Conservation (phyloP, 306 rosid species). For the Delonix regia region DNA sequence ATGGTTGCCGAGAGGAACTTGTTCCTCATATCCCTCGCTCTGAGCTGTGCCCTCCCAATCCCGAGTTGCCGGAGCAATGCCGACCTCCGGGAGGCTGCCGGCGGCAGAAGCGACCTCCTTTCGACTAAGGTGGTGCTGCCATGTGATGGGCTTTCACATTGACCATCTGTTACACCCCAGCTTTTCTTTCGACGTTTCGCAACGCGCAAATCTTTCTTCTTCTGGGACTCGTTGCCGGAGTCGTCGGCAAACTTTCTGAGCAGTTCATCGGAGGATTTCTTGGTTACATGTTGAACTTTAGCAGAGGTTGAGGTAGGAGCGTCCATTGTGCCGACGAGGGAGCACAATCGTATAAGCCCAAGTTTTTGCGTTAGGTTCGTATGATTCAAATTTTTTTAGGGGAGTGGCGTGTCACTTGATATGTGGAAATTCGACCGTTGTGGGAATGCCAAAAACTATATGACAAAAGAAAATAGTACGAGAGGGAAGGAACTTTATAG, state of each 20-base stretch:
- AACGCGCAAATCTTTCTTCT: constrained; percentile 14
- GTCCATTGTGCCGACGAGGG: constrained; percentile 47
- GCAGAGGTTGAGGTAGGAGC: constrained; percentile 26
- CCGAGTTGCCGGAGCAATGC: constrained; percentile 54
- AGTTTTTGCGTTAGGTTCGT: background rate
- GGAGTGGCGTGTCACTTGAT: background rate
- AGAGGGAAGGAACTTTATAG: background rate
- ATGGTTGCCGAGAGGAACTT: constrained; percentile 65
- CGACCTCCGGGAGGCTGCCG: constrained; percentile 46
- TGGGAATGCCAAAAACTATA: background rate
- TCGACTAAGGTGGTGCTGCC: constrained; percentile 40
- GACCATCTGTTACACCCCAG: background rate
- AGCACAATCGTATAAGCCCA: background rate
- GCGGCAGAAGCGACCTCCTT: constrained; percentile 64
- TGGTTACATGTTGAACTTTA: constrained; percentile 70
- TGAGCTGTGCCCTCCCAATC: constrained; percentile 47
- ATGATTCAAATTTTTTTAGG: background rate
- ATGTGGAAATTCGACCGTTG: constrained; percentile 36
- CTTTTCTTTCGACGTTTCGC: constrained; percentile 38
- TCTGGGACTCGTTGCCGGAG: constrained; percentile 13
- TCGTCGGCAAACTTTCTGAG: constrained; percentile 77
- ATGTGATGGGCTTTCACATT: constrained; percentile 44
- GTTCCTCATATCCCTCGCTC: constrained; percentile 61
- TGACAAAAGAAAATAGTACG: background rate
- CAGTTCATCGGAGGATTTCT: constrained; percentile 81